These are phyloP conservation scores for Alternaria arbusti DNA, from an alignment of 2,329 filamentous ascomycete species.

Conservation along the genomic window DNA sequence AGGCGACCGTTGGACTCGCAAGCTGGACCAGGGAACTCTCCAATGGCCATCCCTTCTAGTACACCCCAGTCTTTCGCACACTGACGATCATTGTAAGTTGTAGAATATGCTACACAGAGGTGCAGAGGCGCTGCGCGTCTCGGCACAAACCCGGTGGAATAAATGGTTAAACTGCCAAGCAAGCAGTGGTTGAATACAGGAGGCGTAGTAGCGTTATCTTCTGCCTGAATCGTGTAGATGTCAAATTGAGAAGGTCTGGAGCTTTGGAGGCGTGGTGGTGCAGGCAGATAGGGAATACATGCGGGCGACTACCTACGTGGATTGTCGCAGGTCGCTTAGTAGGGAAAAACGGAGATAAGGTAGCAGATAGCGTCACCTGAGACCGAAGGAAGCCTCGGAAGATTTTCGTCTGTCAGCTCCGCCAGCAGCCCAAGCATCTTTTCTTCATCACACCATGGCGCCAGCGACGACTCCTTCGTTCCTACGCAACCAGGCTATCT, in stretches of 20 bases:
- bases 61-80: slow-evolving; percentile 1
- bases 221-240: neutral
- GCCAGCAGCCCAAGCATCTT: slow-evolving; percentile 17
- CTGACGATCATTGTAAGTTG: slow-evolving; percentile 7
- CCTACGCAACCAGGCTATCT: slow-evolving; percentile 30
- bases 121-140: neutral
- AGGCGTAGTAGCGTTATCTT: slow-evolving; percentile 2
- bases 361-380: slow-evolving; percentile 2
- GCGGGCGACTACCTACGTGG: neutral
- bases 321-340: neutral
- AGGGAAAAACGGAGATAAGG: slow-evolving; percentile 2
- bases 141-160: neutral
- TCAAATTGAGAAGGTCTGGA: neutral
- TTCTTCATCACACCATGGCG: slow-evolving; percentile 29
- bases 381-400: neutral
- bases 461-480: slow-evolving; percentile 12
- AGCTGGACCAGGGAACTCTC: neutral
- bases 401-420: slow-evolving; percentile 6
- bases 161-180: neutral
- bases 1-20: neutral
- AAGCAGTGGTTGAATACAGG: neutral
- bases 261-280: slow-evolving; percentile 2
- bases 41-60: neutral
- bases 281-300: neutral
- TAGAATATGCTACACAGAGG: neutral